Conservation (phyloP, 352 stramenopile species). For the Lagenidium sp. region DNA sequence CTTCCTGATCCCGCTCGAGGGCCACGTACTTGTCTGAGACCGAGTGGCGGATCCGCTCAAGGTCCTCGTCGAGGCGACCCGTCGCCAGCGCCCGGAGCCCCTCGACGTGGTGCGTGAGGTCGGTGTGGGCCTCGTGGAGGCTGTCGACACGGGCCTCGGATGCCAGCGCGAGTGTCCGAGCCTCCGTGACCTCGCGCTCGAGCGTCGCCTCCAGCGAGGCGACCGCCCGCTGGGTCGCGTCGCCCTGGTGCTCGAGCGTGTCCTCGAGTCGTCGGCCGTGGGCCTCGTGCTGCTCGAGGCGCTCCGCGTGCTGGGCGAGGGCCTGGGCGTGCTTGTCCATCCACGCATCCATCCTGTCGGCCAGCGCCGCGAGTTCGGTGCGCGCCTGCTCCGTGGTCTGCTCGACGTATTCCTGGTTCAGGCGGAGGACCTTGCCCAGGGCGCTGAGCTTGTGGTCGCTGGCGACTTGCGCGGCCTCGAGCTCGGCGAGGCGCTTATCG, state of each 20-base stretch:
- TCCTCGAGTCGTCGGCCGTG: conserved; percentile 31
- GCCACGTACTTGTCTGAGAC: conserved; percentile 49
- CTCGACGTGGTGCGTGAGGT: too few relatives aligned
- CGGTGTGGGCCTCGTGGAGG: conserved; percentile 25
- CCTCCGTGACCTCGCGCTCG: too few relatives aligned
- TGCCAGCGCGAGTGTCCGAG: too few relatives aligned
- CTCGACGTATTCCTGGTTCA: conserved; percentile 69
- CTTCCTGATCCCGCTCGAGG: conserved; percentile 29
- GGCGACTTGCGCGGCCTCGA: conserved; percentile 31
- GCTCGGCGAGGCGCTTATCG: conserved; percentile 41
- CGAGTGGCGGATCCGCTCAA: conserved; percentile 37
- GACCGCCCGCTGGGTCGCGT: conserved; percentile 24
- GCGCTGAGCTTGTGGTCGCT: conserved; percentile 53
- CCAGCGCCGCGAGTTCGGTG: conserved; percentile 21
- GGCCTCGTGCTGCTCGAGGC: conserved; percentile 24
- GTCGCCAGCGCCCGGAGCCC: too few relatives aligned
- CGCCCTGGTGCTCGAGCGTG: conserved; percentile 22
- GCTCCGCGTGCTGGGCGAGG: conserved; percentile 23
- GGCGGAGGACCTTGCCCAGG: conserved; percentile 54
- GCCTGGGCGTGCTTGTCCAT: conserved; percentile 56
- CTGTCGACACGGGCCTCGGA: too few relatives aligned
- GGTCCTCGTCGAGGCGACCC: conserved; percentile 39
- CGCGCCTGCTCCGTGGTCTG: conserved; percentile 34
- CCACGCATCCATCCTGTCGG: conserved; percentile 38
- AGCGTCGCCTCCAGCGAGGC: too few relatives aligned